Evolutionary conservation across 164 flowering plant genomes (phyloP), one percentile per base, ranked within the genome.

Genomic region (Sextonia rubra): DNA sequence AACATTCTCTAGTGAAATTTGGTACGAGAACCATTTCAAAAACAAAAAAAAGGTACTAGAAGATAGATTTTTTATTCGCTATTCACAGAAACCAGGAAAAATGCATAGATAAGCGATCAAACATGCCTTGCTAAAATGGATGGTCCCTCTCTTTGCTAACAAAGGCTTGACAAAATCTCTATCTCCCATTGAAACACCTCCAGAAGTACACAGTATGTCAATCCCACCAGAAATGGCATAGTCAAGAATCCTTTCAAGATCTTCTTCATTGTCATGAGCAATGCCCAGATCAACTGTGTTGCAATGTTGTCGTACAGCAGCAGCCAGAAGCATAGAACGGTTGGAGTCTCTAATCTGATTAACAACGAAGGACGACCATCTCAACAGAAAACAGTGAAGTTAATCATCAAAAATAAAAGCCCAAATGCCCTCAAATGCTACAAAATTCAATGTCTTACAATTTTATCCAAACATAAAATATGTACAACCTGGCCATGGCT

Each of bases 151-250:
- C 84, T 85, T 90, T 80, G 75, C 77, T 71, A 95, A 87, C 77
- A 92, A 76, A 69, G 94, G 98, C 78, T 93, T 95, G 71, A 95
- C 90, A 74, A 82, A 89, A 81, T 92, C 99, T 81, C 85, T 85
- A 80, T 95, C 99, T 47, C 99, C 99, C 99, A 95, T 95, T 48
- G 99, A 92, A 80, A 95, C 98, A 78, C 99, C 99, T 66, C 99
- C 99, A 77, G 99, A 92, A 76, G 93, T 92, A 65, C 92, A 44
- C 75, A 95, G 83, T 60, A 95, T 85, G 78, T 95, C 80, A 64
- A 86, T 80, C 49, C 87, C 93, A 79, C 89, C 60, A 71, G 89
- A 79, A 63, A 88, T 72, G 37, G 93, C 94, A 72, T 12, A 70
- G 65, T 90, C 90, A 44, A 94, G 52, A 64, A 85, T 71, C 76